Evolutionary conservation across 2,329 filamentous ascomycete species (phyloP).

Genomic region (Trichophyton schoenleinii): DNA sequence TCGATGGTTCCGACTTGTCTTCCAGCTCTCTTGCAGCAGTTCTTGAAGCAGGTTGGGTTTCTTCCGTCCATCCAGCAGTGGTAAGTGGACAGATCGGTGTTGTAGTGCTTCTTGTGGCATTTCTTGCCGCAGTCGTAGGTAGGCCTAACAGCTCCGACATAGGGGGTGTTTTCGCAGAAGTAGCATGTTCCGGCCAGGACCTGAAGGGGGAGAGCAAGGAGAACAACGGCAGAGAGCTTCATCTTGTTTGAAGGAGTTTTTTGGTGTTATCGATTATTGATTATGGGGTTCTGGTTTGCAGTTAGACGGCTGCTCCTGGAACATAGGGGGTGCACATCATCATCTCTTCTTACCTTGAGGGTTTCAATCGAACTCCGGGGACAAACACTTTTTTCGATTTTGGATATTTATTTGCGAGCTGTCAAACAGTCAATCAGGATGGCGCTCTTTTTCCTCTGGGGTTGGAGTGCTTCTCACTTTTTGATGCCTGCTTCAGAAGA

Average conservation of each 20-base stretch:
- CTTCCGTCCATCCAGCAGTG: slow-evolving; percentile 9
- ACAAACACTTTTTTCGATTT: neutral
- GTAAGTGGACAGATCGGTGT: slow-evolving; percentile 5
- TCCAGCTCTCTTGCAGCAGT: slow-evolving; percentile 5
- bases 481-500: neutral
- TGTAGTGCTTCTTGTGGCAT: slow-evolving; percentile 7
- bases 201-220: slow-evolving; percentile 5
- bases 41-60: slow-evolving; percentile 9
- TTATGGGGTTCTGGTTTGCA: neutral
- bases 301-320: neutral
- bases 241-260: neutral
- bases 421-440: neutral
- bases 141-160: slow-evolving; percentile 3
- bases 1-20: neutral
- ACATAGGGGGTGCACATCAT: neutral
- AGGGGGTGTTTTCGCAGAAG: slow-evolving; percentile 5
- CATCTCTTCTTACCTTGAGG: neutral
- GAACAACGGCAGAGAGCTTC: slow-evolving; percentile 6
- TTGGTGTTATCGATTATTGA: neutral
- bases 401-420: neutral
- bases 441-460: neutral
- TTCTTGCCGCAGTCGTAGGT: slow-evolving; percentile 9
- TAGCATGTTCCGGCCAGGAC: slow-evolving; percentile 4
- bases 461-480: neutral
- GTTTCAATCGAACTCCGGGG: neutral